Conservation (phyloP, 2,329 filamentous ascomycete genomes). For the Neonectria coccinea region DNA sequence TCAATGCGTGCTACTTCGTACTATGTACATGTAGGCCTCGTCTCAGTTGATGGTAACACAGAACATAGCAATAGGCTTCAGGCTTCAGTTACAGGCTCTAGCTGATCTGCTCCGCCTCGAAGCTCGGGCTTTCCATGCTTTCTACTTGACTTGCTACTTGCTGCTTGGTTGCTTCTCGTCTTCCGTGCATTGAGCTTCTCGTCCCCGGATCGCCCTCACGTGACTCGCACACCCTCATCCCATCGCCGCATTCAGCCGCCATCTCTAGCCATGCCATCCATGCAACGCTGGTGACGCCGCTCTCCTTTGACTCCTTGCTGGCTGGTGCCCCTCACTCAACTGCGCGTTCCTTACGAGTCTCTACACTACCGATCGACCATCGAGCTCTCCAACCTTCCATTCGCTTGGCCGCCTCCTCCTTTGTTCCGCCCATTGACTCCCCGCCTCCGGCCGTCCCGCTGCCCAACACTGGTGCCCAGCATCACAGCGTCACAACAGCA, state of each 20-base stretch:
- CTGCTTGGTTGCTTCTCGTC: neutral
- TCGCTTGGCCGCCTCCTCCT: constrained; percentile 23
- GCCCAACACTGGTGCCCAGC: constrained; percentile 38
- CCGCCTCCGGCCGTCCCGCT: constrained; percentile 30
- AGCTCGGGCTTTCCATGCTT: constrained; percentile 20
- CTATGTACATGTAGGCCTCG: neutral
- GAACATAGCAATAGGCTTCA: neutral
- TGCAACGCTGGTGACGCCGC: constrained; percentile 26
- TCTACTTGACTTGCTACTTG: neutral
- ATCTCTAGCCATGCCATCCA: constrained; percentile 25
- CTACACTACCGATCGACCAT: constrained; percentile 19
- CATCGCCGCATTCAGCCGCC: constrained; percentile 26
- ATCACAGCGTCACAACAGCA: constrained; percentile 6
- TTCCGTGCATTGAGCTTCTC: constrained; percentile 10
- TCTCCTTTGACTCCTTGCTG: constrained; percentile 22
- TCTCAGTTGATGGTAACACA: neutral
- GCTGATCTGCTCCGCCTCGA: constrained; percentile 26
- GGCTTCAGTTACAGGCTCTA: neutral
- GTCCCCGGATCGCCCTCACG: constrained; percentile 17
- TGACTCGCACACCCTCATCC: constrained; percentile 16
- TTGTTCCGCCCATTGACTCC: constrained; percentile 32
- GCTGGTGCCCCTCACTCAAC: constrained; percentile 33
- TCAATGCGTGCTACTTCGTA: neutral
- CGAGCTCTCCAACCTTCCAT: constrained; percentile 17
- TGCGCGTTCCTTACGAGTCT: constrained; percentile 17